A percentile compares a stretch with the other conserved stretches of the same genome.
Conservation (phyloP, 805 yeast species). For the Isabelozyma rhagii region DNA sequence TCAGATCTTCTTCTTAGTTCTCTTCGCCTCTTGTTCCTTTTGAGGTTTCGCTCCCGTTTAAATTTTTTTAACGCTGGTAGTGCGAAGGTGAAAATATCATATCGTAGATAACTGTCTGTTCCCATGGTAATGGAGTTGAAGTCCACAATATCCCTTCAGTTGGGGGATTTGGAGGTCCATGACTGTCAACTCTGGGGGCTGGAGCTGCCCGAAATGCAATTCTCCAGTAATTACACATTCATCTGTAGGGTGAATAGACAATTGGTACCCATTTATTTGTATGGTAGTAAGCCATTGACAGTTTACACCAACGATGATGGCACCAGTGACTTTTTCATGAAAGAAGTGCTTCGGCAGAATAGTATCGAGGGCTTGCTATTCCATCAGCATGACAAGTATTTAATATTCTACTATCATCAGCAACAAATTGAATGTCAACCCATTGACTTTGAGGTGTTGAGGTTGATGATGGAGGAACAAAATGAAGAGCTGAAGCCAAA, state of each 20-base stretch:
- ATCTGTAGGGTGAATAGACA: slow-evolving; percentile 2
- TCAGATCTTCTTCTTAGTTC: background rate
- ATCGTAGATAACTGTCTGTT: background rate
- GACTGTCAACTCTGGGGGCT: slow-evolving; percentile 22
- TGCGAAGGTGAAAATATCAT: slow-evolving; percentile 2
- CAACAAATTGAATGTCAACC: slow-evolving; percentile 12
- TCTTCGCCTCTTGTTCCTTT: background rate
- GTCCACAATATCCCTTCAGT: background rate
- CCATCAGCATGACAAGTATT: slow-evolving; percentile 9
- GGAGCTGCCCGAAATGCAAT: background rate
- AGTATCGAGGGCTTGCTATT: slow-evolving; percentile 3
- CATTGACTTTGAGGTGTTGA: slow-evolving; percentile 15
- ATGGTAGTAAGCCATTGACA: slow-evolving; percentile 13
- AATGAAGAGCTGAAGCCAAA: slow-evolving; percentile 1
- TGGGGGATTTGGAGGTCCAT: slow-evolving; percentile 5
- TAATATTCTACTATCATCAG: slow-evolving; percentile 22
- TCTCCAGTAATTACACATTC: background rate
- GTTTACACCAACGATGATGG: slow-evolving; percentile 17
- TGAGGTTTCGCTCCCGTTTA: background rate
- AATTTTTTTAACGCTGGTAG: slow-evolving; percentile 1
- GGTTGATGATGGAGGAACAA: slow-evolving; percentile 3
- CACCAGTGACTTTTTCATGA: slow-evolving; percentile 18
- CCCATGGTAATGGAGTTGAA: background rate
- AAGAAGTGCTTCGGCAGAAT: slow-evolving; percentile 8
- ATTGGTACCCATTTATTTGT: slow-evolving; percentile 21